These are phyloP conservation scores for Deakozyma indianensis DNA, from an alignment of 805 yeast species.

Conservation along the genomic window DNA sequence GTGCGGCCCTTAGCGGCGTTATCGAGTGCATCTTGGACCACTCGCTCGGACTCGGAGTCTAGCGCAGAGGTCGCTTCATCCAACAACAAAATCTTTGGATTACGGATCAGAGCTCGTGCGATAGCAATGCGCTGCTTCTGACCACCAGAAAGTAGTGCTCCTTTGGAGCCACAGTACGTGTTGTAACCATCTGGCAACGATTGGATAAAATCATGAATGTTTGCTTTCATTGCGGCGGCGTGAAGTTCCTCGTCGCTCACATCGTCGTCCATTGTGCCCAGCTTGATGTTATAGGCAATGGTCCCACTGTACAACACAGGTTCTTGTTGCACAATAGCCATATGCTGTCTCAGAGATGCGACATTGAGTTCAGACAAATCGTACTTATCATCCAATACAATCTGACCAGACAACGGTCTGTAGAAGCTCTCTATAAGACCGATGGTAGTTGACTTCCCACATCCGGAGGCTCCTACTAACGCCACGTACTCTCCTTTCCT, in stretches of 20 bases:
- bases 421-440: conserved; percentile 26
- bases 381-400: conserved; percentile 7
- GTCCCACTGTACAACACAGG: conserved; percentile 44
- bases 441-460: conserved; percentile 48
- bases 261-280: conserved; percentile 23
- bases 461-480: conserved; percentile 53
- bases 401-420: not conserved
- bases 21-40: conserved; percentile 58
- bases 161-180: conserved; percentile 40
- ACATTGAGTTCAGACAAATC: conserved; percentile 35
- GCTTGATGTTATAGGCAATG: conserved; percentile 37
- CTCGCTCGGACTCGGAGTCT: conserved; percentile 58
- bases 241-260: conserved; percentile 31
- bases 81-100: conserved; percentile 46
- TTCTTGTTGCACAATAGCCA: conserved; percentile 51
- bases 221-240: conserved; percentile 36
- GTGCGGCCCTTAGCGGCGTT: conserved; percentile 60
- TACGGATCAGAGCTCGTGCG: conserved; percentile 57
- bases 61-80: conserved; percentile 62
- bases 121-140: conserved; percentile 67
- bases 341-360: conserved; percentile 32
- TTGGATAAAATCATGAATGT: conserved; percentile 40
- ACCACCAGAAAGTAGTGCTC: conserved; percentile 54
- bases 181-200: conserved; percentile 48
- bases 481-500: conserved; percentile 41